Evolutionary conservation across 768 basidiomycete genomes (phyloP), one percentile per base, ranked within the genome.

Genomic region (Amylocystis lapponica): DNA sequence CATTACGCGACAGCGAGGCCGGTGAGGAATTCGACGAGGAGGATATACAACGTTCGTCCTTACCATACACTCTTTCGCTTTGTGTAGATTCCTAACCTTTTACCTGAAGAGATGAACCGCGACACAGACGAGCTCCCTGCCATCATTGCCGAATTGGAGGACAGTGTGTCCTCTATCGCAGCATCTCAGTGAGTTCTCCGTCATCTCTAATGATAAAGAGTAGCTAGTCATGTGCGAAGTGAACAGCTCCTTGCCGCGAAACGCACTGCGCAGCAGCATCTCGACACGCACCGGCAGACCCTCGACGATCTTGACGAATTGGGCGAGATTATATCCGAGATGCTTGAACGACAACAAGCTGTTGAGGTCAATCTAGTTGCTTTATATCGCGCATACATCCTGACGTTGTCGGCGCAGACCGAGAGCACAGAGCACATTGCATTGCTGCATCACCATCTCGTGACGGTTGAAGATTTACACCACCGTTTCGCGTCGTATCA

Each of bases 41-140:
- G 21, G 88, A 89, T 53, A 61, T 87, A 43, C 72, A 78, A 66
- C 76, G 86, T 82, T 51, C 23, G 63, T 11, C 14, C 17, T 12
- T 14, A 20, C 26, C 30, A 34, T 32, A 6, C 21, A 22, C 17
- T 31, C 16, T 36, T 20, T 11, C 21, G 27, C 29, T 36, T 36
- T 16, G n/a, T 33, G 30, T 16, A 27, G 27, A 33, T 20, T 14
- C 9, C 35, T 48, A 14, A 19, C 36, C 33, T 36, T 39, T 6
- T 48, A 31, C 29, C n/a, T 36, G n/a, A 40, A 88, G 89, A 79
- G 22, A 89, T 92, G 81, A 78, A 82, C 51, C 72, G 86, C 30
- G 88, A 92, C 57, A 86, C 84, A 1, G 75, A 83, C 9, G 87
- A 89, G 55, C 67, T 92, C 5, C 83, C 83, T 3, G 66, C 72